These are phyloP conservation scores for Calonectria pseudoreteaudii DNA, from an alignment of 2,329 filamentous ascomycete species.

Conservation along the genomic window DNA sequence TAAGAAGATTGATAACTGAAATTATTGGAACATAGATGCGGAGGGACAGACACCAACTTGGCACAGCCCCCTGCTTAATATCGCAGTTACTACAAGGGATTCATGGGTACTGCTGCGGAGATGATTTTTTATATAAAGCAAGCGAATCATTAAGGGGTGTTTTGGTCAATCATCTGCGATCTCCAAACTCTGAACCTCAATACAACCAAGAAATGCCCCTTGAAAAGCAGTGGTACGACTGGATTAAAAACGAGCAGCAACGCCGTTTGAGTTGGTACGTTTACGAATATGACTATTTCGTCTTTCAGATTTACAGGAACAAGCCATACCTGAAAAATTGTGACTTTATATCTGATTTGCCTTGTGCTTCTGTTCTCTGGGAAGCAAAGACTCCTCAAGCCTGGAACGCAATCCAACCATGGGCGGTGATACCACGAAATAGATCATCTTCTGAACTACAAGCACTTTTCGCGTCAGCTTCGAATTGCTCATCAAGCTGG, in stretches of 20 bases:
- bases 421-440: too few species aligned
- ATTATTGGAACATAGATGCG: too few species aligned
- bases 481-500: too few species aligned
- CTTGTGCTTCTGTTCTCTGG: not conserved
- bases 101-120: not conserved
- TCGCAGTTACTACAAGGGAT: not conserved
- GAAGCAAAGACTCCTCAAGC: not conserved
- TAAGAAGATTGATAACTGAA: too few species aligned
- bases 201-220: too few species aligned
- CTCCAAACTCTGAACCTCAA: too few species aligned
- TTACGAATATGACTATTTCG: not conserved
- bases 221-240: not conserved
- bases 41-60: not conserved
- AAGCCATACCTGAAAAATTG: not conserved
- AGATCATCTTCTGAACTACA: too few species aligned
- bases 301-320: not conserved
- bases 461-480: too few species aligned
- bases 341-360: not conserved
- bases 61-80: not conserved
- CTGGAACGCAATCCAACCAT: not conserved
- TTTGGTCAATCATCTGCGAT: not conserved
- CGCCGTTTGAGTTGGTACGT: not conserved
- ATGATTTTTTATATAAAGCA: not conserved
- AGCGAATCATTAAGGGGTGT: not conserved
- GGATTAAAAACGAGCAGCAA: not conserved